These are phyloP conservation scores for Trichoderma hamatum DNA, from an alignment of 2,329 filamentous ascomycete genomes.

Conservation along the genomic window DNA sequence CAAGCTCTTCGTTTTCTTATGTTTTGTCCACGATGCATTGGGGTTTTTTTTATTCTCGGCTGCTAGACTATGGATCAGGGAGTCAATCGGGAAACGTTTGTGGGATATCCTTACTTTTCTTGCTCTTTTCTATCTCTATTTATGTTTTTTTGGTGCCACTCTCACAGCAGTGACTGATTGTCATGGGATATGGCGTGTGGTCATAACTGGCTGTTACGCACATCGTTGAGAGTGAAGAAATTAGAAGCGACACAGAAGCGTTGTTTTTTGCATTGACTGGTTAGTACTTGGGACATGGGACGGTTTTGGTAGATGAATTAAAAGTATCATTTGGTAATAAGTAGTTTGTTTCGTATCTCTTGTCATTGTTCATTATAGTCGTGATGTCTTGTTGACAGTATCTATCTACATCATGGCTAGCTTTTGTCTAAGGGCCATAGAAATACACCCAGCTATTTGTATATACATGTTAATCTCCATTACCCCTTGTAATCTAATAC, in stretches of 20 bases:
- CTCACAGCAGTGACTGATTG: background rate
- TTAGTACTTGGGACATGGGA: background rate
- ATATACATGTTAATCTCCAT: background rate
- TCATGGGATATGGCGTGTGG: background rate
- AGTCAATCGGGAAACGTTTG: slow-evolving; percentile 33
- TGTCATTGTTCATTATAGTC: slow-evolving; percentile 5
- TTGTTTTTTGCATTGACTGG: background rate
- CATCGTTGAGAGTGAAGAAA: background rate
- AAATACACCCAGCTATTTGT: background rate
- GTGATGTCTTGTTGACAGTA: background rate
- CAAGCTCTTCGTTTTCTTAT: too few species aligned
- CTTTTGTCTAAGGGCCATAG: background rate
- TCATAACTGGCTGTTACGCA: background rate
- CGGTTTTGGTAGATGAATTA: background rate
- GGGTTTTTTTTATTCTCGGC: background rate
- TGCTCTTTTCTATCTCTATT: background rate
- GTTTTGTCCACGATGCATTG: background rate
- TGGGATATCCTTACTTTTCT: slow-evolving; percentile 11
- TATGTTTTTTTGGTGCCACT: background rate
- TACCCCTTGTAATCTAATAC: background rate
- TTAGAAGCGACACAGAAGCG: background rate
- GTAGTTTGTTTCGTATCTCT: background rate
- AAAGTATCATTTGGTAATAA: background rate
- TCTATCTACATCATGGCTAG: background rate
- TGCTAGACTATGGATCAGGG: slow-evolving; percentile 30